Evolutionary conservation across 768 basidiomycete genomes (phyloP), one percentile per base, ranked within the genome.

Genomic region (Pluteus cervinus): DNA sequence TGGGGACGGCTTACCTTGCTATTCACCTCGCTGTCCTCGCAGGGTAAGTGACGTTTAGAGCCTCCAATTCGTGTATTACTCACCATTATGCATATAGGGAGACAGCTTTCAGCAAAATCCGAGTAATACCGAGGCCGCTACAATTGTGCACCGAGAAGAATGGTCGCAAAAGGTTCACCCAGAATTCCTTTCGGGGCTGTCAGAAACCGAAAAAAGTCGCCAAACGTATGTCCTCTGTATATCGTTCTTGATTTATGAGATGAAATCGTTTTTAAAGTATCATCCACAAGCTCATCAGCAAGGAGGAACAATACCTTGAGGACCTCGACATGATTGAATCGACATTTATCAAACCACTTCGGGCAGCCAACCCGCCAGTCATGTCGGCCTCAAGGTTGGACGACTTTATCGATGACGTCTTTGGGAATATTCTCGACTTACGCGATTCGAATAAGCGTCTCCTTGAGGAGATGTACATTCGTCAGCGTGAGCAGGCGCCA

Each of bases 401-500:
- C 22, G 77, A 82, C 23, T 94, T 97, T 57, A 81, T 96, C 34
- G 85, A 88, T 29, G 83, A 88, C 23, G 82, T 93, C 3, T 93
- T 98, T 45, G 80, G 86, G 34, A 96, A 96, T 54, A 79, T 93
- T 26, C 67, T 85, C 4, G 87, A 89, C 43, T 65, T 98, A n/a
- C 75, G 87, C 12, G 84, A 86, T 54, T 83, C 86, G 52, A 89
- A 86, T 50, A 71, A 79, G 21, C 72, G 79, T 8, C 68, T 96
- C n/a, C 69, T 97, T 11, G 88, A 93, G 50, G 76, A 85, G 3
- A 75, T 97, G 62, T 79, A 82, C 48, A 82, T 90, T 28, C 78
- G 91, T 21, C 90, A 97, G 54, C 82, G 62, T 45, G 91, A 96
- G 53, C 83, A 92, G 44, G 75, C 73, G 0, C 83, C 86, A 0